phyloP scores from a whole-genome alignment of 345 rosid species.

The Moricandia arvensis region DNA sequence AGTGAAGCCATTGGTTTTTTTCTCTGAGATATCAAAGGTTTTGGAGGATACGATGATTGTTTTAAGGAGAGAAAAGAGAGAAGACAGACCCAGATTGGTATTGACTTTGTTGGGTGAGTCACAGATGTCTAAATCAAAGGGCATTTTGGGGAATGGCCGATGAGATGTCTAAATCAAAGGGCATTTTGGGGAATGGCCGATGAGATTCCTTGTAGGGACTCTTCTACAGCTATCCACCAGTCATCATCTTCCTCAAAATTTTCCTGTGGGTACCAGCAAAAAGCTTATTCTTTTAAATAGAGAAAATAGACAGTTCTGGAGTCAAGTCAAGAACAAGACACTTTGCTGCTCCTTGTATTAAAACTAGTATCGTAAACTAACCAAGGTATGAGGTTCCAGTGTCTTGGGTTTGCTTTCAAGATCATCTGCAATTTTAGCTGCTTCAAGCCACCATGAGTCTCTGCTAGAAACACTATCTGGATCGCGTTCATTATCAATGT shows the following conservation, averaged over 20 bases:
- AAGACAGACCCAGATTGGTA: slow-evolving; percentile 12
- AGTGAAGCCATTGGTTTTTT: slow-evolving; percentile 4
- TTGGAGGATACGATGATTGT: background rate
- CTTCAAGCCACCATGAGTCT: slow-evolving; percentile 91
- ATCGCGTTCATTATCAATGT: slow-evolving; percentile 32
- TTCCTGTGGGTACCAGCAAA: slow-evolving; percentile 38
- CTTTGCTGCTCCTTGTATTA: background rate
- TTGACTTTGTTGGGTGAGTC: slow-evolving; percentile 13
- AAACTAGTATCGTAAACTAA: slow-evolving; percentile 39
- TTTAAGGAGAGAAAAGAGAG: background rate
- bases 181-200: slow-evolving; percentile 30
- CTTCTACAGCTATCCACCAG: slow-evolving; percentile 76
- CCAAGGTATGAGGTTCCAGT: slow-evolving; percentile 42
- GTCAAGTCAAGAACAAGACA: slow-evolving; percentile 19
- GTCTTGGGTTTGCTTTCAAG: slow-evolving; percentile 53
- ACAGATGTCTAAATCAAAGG: slow-evolving; percentile 3
- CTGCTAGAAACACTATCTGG: slow-evolving; percentile 38
- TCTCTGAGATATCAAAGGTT: background rate
- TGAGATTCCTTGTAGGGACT: slow-evolving; percentile 35
- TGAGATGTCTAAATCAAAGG: too few species aligned
- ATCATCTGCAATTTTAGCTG: slow-evolving; percentile 64
- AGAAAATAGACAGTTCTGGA: slow-evolving; percentile 1
- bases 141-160: too few species aligned
- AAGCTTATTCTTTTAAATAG: background rate
- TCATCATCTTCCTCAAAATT: slow-evolving; percentile 61